Evolutionary conservation across 2,329 filamentous ascomycete genomes (phyloP).

Genomic region (Penicillium sp.): DNA sequence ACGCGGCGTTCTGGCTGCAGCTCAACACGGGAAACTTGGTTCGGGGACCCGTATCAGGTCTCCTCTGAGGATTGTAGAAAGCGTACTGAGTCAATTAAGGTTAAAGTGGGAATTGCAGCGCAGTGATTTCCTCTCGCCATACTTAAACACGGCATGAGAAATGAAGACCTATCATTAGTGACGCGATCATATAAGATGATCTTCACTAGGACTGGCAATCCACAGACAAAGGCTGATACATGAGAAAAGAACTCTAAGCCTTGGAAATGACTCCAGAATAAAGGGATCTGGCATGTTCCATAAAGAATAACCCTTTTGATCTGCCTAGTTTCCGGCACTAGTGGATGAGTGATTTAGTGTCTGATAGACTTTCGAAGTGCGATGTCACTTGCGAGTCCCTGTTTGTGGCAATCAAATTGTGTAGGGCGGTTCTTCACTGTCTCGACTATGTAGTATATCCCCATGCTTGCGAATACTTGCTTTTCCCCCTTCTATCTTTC

Average conservation of each 20-base stretch:
- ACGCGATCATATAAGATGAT: not conserved
- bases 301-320: not conserved
- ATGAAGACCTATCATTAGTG: not conserved
- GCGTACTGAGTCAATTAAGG: not conserved
- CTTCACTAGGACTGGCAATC: not conserved
- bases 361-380: conserved; percentile 12
- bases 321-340: conserved; percentile 6
- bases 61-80: not conserved
- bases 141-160: not conserved
- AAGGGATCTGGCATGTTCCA: not conserved
- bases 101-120: not conserved
- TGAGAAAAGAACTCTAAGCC: not conserved
- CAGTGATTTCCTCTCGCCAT: not conserved
- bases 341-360: conserved; percentile 10
- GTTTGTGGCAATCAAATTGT: not conserved
- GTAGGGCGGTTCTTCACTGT: not conserved
- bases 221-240: not conserved
- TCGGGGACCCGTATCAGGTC: not conserved
- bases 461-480: not conserved
- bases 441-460: not conserved
- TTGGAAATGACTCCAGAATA: not conserved
- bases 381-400: conserved; percentile 1
- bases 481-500: not conserved
- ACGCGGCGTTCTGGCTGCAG: conserved; percentile 11
- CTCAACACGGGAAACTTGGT: conserved; percentile 2